A percentile compares a stretch with the other conserved stretches of the same genome.
These are phyloP conservation scores for Mantamonas sphyraenae DNA, from an alignment of 78 protist species.

Conservation along the genomic window DNA sequence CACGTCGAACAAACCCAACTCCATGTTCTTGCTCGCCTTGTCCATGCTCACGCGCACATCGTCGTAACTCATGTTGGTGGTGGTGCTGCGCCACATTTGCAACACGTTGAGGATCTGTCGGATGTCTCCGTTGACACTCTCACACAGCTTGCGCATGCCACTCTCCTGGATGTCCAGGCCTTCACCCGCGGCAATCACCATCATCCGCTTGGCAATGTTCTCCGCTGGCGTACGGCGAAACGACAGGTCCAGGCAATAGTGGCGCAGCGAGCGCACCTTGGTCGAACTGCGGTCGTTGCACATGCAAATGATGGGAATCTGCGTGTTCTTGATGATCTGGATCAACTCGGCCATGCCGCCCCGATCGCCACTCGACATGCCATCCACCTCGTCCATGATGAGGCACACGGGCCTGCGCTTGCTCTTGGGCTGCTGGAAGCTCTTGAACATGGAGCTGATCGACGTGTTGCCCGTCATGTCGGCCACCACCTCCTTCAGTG, in stretches of 20 bases:
- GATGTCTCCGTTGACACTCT: slow-evolving; percentile 13
- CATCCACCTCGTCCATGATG: slow-evolving; percentile 96
- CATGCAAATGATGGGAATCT: slow-evolving; percentile 91
- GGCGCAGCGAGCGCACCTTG: slow-evolving; percentile 60
- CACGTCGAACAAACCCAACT: slow-evolving; percentile 21
- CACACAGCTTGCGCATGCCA: neutral
- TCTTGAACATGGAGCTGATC: slow-evolving; percentile 3
- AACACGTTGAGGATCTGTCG: slow-evolving; percentile 14
- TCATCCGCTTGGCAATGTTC: neutral
- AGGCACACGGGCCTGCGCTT: slow-evolving; percentile 11
- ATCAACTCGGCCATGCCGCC: slow-evolving; percentile 87
- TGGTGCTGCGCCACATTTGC: neutral
- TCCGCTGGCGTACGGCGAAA: slow-evolving; percentile 37
- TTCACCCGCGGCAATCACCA: neutral
- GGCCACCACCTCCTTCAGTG: neutral
- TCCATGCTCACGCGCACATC: neutral
- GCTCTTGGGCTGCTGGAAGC: neutral
- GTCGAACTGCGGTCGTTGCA: slow-evolving; percentile 79
- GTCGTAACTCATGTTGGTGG: neutral
- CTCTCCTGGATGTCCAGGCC: slow-evolving; percentile 1
- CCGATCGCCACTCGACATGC: slow-evolving; percentile 90
- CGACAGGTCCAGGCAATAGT: slow-evolving; percentile 62
- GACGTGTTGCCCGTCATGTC: slow-evolving; percentile 25
- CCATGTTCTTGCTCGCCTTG: slow-evolving; percentile 28
- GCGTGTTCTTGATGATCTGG: slow-evolving; percentile 37